Base-by-base conservation (phyloP, 2,329 filamentous ascomycete genomes). In the Thielaviopsis populi region DNA sequence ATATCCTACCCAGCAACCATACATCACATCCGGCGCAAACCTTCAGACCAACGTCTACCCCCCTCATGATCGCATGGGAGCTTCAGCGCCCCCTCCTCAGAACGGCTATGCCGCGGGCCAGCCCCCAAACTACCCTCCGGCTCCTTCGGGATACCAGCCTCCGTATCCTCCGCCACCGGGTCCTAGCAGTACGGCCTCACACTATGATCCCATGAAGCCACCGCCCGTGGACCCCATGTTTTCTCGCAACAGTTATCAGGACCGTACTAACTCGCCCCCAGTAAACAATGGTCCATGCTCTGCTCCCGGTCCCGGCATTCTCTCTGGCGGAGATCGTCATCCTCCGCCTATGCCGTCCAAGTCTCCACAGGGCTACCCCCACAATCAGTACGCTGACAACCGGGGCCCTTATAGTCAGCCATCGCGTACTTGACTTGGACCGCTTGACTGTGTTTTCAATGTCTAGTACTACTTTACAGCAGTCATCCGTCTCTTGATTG, bases 41-140 rank as follows among this genome's bases (percentile, higher is more conserved):
- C 64, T 60, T 13, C 64, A 63, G 22, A 15, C 60, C 27, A 50
- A 33, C 6, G 33, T 48, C 19, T 64, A 64, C 13, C 30, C 62
- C 48, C 59, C 61, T 43, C 53, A 63, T 62, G 64, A 65, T 30
- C 64, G 64, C 41, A 40, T 59, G 33, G 64, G 64, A 33, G 64
- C 64, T 40, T 24, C 60, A 2, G 64, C 64, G 22, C 64, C 64
- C 6, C 64, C 64, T 59, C 64, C 64, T 7, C 64, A 65, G 24
- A 63, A 46, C 17, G 64, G 60, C 5, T 65, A 65, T 24, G 53
- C 64, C 24, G 60, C 64, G 53, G 60, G 64, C n/a, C 64, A 65
- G 43, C 64, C 64, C 60, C 64, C 64, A 17, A 63, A 33, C 60
- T 65, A 63, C 33, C 64, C 60, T n/a, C 60, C 64, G 13, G 53